phyloP scores from a whole-genome alignment of 495 filamentous ascomycete species.

The Xylaria palmicola region DNA sequence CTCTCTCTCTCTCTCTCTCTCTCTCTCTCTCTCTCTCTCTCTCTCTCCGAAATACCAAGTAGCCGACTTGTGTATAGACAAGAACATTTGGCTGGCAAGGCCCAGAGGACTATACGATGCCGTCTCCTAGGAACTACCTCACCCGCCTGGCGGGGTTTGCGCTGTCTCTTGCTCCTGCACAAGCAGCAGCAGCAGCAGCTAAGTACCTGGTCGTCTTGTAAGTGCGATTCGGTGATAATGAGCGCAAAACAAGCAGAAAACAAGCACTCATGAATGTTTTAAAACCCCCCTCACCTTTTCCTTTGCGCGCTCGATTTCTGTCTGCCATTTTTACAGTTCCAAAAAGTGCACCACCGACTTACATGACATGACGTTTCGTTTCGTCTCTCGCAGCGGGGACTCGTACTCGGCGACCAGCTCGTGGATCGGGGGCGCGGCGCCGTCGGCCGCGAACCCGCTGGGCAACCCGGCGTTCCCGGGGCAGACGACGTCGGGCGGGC shows the following conservation, averaged over 20 bases:
- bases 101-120: too few relatives aligned
- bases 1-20: neutral
- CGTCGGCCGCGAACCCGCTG: slow-evolving; percentile 55
- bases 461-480: slow-evolving; percentile 61
- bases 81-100: too few relatives aligned
- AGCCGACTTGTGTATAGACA: neutral
- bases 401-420: slow-evolving; percentile 58
- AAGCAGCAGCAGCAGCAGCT: slow-evolving; percentile 3
- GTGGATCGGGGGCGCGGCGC: slow-evolving; percentile 45
- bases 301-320: neutral
- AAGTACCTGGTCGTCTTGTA: slow-evolving; percentile 39
- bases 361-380: too few relatives aligned
- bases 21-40: neutral
- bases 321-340: neutral
- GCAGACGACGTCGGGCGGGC: slow-evolving; percentile 40
- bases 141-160: neutral
- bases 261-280: neutral
- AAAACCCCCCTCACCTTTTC: neutral
- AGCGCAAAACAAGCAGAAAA: too few relatives aligned
- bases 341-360: too few relatives aligned
- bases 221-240: neutral
- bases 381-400: slow-evolving; percentile 41
- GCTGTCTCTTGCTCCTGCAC: neutral
- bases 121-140: neutral
- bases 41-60: neutral